phyloP scores from a whole-genome alignment of 2,329 filamentous ascomycete species.

The Ophiosphaerella herpotricha region DNA sequence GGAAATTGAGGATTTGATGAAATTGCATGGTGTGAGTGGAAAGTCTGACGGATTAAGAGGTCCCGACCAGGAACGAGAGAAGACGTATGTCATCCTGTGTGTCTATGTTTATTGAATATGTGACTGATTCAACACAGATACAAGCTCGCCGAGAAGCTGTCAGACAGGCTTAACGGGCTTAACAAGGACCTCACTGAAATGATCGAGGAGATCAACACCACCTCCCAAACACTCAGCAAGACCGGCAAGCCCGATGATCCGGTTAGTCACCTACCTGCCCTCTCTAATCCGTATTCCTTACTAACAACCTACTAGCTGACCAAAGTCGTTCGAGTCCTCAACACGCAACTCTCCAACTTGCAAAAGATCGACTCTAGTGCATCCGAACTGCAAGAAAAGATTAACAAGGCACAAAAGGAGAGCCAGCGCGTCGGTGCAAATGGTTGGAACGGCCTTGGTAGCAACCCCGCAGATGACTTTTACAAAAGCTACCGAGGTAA shows the following conservation, averaged over 20 bases:
- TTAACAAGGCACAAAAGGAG: conserved; percentile 79
- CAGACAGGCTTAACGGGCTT: conserved; percentile 89
- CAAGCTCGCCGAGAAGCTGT: conserved; percentile 91
- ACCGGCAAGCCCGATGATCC: conserved; percentile 69
- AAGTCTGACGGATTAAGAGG: conserved; percentile 76
- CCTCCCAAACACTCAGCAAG: conserved; percentile 87
- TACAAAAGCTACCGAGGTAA: conserved; percentile 84
- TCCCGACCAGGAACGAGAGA: conserved; percentile 92
- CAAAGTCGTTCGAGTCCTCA: conserved; percentile 93
- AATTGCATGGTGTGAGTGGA: conserved; percentile 72
- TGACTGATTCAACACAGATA: conserved; percentile 55
- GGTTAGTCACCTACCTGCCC: conserved; percentile 18
- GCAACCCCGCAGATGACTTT: conserved; percentile 82
- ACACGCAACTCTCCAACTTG: conserved; percentile 86
- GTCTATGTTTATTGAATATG: conserved; percentile 16
- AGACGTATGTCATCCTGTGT: conserved; percentile 63
- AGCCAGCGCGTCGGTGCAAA: conserved; percentile 62
- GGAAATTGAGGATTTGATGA: conserved; percentile 89
- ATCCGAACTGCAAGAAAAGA: conserved; percentile 78
- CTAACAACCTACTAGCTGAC: conserved; percentile 66
- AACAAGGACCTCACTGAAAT: conserved; percentile 90
- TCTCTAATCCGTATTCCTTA: background rate
- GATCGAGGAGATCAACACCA: conserved; percentile 97
- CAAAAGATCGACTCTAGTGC: conserved; percentile 93
- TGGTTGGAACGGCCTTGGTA: conserved; percentile 59